Evolutionary conservation across 1,284 basidiomycete genomes (phyloP), one percentile per base, ranked within the genome.

Genomic region (Moesziomyces antarcticus): DNA sequence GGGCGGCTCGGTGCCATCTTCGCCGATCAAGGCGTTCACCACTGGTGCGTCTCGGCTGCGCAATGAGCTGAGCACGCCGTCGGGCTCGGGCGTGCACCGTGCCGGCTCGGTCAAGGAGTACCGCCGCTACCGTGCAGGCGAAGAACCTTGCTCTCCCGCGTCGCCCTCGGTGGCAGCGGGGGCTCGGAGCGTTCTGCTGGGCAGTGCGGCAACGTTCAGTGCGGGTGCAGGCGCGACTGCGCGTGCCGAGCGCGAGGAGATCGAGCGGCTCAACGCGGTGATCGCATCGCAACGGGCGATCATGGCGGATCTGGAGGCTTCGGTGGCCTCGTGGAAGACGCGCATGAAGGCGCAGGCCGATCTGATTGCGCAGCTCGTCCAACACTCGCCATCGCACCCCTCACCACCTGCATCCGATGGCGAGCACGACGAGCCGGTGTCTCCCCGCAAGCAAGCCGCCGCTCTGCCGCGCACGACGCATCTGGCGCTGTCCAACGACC

Each of bases 21-120:
- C 68, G 43, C 64, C 68, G 10, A 16, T 65, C 42, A 67, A 75
- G 40, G 45, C 50, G 10, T 57, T 51, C 30, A 37, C 48, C 14
- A 35, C 53, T 3, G 50, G 56, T 18, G 59, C 47, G 8, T 69
- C 58, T 4, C 67, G 57, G 51, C 49, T 69, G 3, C 55, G 64
- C 22, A 46, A 54, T 13, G 30, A 24, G 7, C 20, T 13, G n/a
- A 22, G 25, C 11, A 27, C 33, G 7, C 50, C 47, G 3, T 16
- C 60, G 3, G 44, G 21, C 2, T 13, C 11, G 5, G 65, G 71
- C 1, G 52, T 71, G 16, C 45, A 61, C 41, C 60, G 78, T 3
- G 72, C 74, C 7, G 77, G 74, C 4, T 80, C 78, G 9, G 59
- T 80, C n/a, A 70, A 78, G 21, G 78, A 80, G 49, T 78, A 77